phyloP scores from a whole-genome alignment of 129 eudicot species.

The Oenanthe sinensis region DNA sequence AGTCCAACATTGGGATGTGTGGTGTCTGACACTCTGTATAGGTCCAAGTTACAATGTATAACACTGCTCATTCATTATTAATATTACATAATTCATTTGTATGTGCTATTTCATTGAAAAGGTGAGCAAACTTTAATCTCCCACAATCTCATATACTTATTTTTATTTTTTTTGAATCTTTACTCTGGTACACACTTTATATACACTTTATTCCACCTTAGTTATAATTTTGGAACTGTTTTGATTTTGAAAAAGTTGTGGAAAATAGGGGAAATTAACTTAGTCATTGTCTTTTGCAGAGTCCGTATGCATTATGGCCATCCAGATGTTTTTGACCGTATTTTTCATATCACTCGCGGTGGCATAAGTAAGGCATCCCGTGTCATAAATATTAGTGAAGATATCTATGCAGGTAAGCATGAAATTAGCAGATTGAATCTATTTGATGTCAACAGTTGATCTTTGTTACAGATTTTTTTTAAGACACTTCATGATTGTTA shows the following conservation, averaged over 20 bases:
- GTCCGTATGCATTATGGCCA: conserved; percentile 99
- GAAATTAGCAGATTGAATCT: background rate
- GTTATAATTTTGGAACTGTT: background rate
- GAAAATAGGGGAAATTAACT: background rate
- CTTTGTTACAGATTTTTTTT: background rate
- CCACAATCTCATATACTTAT: background rate
- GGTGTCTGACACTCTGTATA: background rate
- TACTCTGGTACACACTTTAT: background rate
- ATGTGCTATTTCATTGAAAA: background rate
- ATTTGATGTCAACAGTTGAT: background rate
- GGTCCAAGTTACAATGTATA: background rate
- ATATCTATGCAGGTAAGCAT: conserved; percentile 67
- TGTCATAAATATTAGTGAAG: conserved; percentile 91
- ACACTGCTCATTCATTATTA: background rate
- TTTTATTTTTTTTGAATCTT: background rate
- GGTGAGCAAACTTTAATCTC: background rate
- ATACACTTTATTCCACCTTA: background rate
- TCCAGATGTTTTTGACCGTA: conserved; percentile 94
- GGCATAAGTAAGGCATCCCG: conserved; percentile 98
- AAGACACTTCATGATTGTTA: background rate
- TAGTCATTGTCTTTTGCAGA: conserved; percentile 35
- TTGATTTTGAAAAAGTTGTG: background rate
- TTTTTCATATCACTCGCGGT: conserved; percentile 92
- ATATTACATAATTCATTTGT: background rate
- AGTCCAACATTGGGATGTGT: background rate